phyloP scores from a whole-genome alignment of 257 asterid genomes.

The Ocimum tenuiflorum region DNA sequence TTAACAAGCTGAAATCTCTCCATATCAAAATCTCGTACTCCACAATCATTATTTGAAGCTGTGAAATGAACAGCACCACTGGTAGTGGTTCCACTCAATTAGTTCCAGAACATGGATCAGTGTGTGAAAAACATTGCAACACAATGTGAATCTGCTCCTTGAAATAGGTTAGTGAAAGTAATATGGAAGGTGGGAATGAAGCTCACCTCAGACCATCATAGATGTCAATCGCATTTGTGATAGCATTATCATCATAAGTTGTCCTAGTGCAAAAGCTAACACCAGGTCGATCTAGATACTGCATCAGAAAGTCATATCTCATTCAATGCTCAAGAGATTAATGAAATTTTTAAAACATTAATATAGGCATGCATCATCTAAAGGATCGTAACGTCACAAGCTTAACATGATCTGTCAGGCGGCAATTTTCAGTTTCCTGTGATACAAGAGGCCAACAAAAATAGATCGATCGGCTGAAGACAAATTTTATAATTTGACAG shows the following conservation, averaged over 20 bases:
- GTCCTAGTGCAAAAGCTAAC: conserved; percentile 59
- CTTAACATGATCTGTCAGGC: background rate
- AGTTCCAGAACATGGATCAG: conserved; percentile 11
- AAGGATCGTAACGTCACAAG: background rate
- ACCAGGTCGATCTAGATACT: conserved; percentile 60
- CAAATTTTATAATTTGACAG: background rate
- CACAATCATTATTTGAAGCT: conserved; percentile 58
- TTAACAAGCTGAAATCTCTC: conserved; percentile 48
- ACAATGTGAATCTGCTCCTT: background rate
- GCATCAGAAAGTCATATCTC: conserved; percentile 19
- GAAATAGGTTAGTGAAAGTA: background rate
- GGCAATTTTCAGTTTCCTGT: background rate
- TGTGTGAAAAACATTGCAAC: background rate
- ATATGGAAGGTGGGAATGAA: conserved; percentile 4
- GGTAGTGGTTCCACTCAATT: conserved; percentile 21
- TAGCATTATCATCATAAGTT: conserved; percentile 63
- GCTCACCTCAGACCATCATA: conserved; percentile 45
- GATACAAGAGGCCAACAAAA: background rate
- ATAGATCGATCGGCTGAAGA: background rate
- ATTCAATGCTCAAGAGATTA: conserved; percentile 7
- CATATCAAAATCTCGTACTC: conserved; percentile 48
- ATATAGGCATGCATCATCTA: background rate
- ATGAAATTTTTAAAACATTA: background rate
- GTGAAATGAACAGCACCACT: conserved; percentile 56
- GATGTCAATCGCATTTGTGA: conserved; percentile 54